Conservation (phyloP, 2,329 filamentous ascomycete species). For the Biscogniauxia marginata region DNA sequence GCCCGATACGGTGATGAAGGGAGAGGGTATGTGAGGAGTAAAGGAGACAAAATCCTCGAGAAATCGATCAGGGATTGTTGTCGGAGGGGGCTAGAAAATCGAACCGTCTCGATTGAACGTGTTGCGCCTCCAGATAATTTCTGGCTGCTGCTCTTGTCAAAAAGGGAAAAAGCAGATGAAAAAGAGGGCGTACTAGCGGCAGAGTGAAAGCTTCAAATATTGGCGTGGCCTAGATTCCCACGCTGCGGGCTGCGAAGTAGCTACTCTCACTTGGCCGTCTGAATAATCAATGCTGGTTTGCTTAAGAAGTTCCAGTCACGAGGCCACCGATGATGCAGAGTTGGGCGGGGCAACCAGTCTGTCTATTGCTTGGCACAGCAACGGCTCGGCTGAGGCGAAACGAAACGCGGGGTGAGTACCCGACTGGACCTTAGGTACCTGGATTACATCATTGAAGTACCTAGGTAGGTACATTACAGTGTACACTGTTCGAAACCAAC, state of each 20-base stretch:
- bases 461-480: no score
- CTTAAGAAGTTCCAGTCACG: no score
- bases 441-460: not conserved
- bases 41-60: no score
- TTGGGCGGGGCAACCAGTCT: slow-evolving; percentile 18
- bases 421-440: not conserved
- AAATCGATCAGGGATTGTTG: not conserved
- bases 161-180: no score
- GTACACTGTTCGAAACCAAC: no score
- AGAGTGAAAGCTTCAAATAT: no score
- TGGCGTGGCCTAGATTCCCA: no score
- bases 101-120: not conserved
- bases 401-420: slow-evolving; percentile 20
- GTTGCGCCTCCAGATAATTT: not conserved
- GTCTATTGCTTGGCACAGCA: not conserved
- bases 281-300: no score
- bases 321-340: not conserved
- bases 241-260: no score
- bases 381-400: slow-evolving; percentile 9
- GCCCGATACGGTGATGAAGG: not conserved
- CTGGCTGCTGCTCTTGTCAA: not conserved
- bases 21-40: not conserved
- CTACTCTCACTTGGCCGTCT: no score
- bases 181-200: no score
- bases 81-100: not conserved